phyloP scores from a whole-genome alignment of 2,329 filamentous ascomycete species.

The Stagonosporopsis vannaccii region DNA sequence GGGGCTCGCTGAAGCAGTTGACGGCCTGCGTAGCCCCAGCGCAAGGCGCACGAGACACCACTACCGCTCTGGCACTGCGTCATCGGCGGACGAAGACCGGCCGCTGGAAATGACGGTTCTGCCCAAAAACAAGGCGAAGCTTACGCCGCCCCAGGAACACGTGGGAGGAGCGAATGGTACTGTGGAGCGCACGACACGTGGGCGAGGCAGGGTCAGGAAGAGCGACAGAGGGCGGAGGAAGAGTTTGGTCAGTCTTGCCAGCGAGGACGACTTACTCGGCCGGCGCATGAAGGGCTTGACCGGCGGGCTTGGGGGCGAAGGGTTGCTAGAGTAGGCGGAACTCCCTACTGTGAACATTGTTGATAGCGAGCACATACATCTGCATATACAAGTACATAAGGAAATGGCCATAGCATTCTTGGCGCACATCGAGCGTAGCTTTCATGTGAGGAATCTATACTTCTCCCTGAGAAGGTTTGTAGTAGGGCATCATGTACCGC shows the following conservation, averaged over 20 bases:
- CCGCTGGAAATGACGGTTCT: slow-evolving; percentile 77
- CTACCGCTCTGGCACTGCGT: slow-evolving; percentile 62
- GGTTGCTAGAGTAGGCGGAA: slow-evolving; percentile 1
- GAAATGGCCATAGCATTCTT: background rate
- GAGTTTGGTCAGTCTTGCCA: slow-evolving; percentile 55
- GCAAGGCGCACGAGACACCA: slow-evolving; percentile 54
- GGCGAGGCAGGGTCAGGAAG: slow-evolving; percentile 36
- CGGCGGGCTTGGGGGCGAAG: slow-evolving; percentile 44
- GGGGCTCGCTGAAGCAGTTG: slow-evolving; percentile 83
- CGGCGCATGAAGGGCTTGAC: slow-evolving; percentile 58
- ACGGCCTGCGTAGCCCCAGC: slow-evolving; percentile 49
- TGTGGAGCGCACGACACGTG: slow-evolving; percentile 15
- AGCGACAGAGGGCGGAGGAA: slow-evolving; percentile 46
- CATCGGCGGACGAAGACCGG: slow-evolving; percentile 78
- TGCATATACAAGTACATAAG: background rate
- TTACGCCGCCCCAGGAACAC: slow-evolving; percentile 21
- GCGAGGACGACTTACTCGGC: slow-evolving; percentile 57
- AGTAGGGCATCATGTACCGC: too few species aligned
- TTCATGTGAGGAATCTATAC: too few species aligned
- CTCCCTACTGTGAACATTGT: background rate
- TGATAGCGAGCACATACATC: background rate
- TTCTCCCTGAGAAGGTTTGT: too few species aligned
- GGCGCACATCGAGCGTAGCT: too few species aligned
- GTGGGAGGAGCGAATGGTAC: background rate
- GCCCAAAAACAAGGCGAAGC: slow-evolving; percentile 30